Conservation (phyloP, 1,284 basidiomycete species). For the Cutaneotrichosporon sp. region DNA sequence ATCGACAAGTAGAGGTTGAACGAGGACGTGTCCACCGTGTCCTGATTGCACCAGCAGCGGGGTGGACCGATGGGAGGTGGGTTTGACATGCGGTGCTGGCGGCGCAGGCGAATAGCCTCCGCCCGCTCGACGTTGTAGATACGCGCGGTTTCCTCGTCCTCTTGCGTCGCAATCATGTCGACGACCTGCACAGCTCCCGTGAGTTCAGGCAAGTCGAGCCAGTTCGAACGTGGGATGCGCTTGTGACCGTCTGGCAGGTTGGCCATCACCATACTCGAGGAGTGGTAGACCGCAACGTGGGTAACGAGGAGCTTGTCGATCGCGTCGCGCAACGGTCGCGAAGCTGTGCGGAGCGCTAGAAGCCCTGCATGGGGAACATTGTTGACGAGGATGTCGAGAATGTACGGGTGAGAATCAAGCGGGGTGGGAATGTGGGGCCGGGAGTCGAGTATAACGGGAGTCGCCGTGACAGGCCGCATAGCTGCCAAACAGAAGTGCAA, state of each 20-base stretch:
- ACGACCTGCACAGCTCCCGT: not conserved
- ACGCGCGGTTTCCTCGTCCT: not conserved
- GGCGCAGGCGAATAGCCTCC: not conserved
- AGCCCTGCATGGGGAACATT: constrained; percentile 4
- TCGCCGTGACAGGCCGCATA: not conserved
- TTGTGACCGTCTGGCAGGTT: not conserved
- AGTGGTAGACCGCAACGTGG: not conserved
- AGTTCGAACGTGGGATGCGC: not conserved
- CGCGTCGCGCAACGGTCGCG: not conserved
- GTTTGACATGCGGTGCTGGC: not conserved
- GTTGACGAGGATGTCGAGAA: constrained; percentile 9
- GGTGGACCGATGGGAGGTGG: not conserved
- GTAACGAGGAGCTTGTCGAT: constrained; percentile 1
- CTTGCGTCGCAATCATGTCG: not conserved
- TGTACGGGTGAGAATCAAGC: constrained; percentile 8
- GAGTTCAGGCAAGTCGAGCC: not conserved
- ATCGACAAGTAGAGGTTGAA: not conserved
- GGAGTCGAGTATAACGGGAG: not conserved
- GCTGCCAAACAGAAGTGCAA: not conserved
- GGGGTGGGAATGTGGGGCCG: not conserved
- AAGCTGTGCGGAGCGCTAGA: constrained; percentile 8
- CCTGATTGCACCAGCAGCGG: not conserved
- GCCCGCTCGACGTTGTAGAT: not conserved
- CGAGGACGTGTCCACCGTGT: not conserved
- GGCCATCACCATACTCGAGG: not conserved